Conservation (phyloP, 768 basidiomycete genomes). For the Pisolithus albus region DNA sequence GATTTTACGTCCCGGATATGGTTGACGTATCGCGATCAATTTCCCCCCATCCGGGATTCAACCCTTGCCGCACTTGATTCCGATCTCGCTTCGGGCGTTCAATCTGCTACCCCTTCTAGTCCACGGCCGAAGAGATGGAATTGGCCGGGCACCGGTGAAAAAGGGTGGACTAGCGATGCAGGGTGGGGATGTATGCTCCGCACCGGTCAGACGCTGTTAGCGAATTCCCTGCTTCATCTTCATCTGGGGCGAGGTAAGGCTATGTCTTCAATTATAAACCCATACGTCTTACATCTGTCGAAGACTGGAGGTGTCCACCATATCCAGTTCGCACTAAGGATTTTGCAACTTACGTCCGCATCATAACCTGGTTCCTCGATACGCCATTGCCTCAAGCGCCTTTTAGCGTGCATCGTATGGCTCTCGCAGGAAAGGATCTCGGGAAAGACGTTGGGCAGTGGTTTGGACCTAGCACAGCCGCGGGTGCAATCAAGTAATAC, state of each 20-base stretch:
- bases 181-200: constrained; percentile 93
- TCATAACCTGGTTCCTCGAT: constrained; percentile 94
- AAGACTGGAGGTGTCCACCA: constrained; percentile 83
- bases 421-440: constrained; percentile 86
- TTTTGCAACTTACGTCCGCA: constrained; percentile 84
- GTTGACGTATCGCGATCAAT: constrained; percentile 89
- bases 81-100: constrained; percentile 25
- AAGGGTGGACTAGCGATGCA: constrained; percentile 76
- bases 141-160: constrained; percentile 58
- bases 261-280: constrained; percentile 4
- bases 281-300: constrained; percentile 7
- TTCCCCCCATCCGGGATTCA: constrained; percentile 69
- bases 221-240: constrained; percentile 68
- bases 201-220: constrained; percentile 79
- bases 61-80: constrained; percentile 38
- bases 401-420: constrained; percentile 96
- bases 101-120: constrained; percentile 32
- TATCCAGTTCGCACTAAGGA: constrained; percentile 49
- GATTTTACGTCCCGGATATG: constrained; percentile 88
- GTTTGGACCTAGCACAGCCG: constrained; percentile 98
- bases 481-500: constrained; percentile 84
- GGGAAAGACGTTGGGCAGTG: constrained; percentile 95
- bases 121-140: constrained; percentile 52
- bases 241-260: constrained; percentile 67
- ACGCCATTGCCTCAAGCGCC: constrained; percentile 77